Conservation (phyloP, 2,329 filamentous ascomycete species). For the Stagonosporopsis rhizophila region DNA sequence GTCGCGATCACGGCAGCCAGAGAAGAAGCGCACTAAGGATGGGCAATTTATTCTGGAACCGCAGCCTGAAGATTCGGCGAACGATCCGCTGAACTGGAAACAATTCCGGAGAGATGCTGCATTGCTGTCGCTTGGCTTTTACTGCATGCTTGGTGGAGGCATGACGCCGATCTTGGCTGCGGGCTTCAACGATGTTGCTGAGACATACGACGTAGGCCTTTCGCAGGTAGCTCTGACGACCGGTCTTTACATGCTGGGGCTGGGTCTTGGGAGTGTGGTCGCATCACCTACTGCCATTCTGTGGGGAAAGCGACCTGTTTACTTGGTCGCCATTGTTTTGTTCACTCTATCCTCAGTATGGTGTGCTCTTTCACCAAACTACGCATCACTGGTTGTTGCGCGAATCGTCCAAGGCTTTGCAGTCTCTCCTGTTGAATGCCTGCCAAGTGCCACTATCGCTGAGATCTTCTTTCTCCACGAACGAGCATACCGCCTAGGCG, state of each 20-base stretch:
- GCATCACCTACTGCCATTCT: constrained; percentile 90
- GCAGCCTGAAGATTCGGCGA: constrained; percentile 87
- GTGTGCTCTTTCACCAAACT: constrained; percentile 85
- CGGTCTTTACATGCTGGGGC: constrained; percentile 90
- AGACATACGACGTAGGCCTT: constrained; percentile 69
- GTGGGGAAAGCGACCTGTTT: constrained; percentile 89
- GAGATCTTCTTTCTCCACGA: constrained; percentile 98
- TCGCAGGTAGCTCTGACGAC: constrained; percentile 84
- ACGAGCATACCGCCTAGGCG: constrained; percentile 87
- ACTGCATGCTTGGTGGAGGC: constrained; percentile 91
- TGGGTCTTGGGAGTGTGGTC: constrained; percentile 83
- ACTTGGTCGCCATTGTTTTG: constrained; percentile 77
- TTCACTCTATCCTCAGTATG: constrained; percentile 80
- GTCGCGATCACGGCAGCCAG: constrained; percentile 34
- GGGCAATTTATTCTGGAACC: constrained; percentile 87
- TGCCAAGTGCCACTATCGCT: constrained; percentile 91
- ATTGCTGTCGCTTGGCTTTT: constrained; percentile 83
- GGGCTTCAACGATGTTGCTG: constrained; percentile 82
- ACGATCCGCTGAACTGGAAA: constrained; percentile 94
- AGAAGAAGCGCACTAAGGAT: constrained; percentile 79
- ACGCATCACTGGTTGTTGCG: constrained; percentile 78
- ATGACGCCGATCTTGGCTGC: constrained; percentile 91
- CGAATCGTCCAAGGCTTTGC: constrained; percentile 87
- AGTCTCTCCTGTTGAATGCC: constrained; percentile 87
- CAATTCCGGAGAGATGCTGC: constrained; percentile 80